Evolutionary conservation across 2,329 filamentous ascomycete species (phyloP).

Genomic region (Colletotrichum siamense): DNA sequence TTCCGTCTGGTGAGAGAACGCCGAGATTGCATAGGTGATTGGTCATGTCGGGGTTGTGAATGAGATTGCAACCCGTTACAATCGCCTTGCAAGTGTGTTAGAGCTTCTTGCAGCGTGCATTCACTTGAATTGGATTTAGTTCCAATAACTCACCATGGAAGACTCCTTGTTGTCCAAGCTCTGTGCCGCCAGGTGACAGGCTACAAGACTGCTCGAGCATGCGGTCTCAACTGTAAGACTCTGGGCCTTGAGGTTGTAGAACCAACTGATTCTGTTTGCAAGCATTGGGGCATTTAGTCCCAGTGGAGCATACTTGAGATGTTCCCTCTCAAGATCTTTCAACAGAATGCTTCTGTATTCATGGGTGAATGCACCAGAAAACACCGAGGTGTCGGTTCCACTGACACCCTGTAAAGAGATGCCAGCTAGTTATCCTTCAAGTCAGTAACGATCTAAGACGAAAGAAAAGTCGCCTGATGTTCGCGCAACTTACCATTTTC

Average conservation of each 20-base stretch:
- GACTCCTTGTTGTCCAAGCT: constrained; percentile 34
- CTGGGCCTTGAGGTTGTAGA: constrained; percentile 40
- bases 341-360: constrained; percentile 29
- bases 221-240: constrained; percentile 44
- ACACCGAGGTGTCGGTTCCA: constrained; percentile 32
- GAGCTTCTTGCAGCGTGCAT: background rate
- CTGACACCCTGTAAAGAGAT: constrained; percentile 18
- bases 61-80: constrained; percentile 27
- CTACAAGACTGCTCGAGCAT: constrained; percentile 40
- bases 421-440: background rate
- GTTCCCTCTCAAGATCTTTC: constrained; percentile 24
- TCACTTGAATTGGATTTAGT: background rate
- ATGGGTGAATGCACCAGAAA: constrained; percentile 32
- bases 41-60: constrained; percentile 26
- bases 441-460: background rate
- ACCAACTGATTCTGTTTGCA: constrained; percentile 39
- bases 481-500: constrained; percentile 8
- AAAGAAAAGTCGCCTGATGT: accelerated
- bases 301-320: constrained; percentile 37
- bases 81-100: constrained; percentile 8
- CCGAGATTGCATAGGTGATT: constrained; percentile 27
- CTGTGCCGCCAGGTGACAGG: constrained; percentile 38
- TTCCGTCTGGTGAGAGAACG: constrained; percentile 31
- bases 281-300: constrained; percentile 33
- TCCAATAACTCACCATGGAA: background rate